Base-by-base conservation (phyloP, 1,284 basidiomycete species). In the Phaffia rhodozyma region DNA sequence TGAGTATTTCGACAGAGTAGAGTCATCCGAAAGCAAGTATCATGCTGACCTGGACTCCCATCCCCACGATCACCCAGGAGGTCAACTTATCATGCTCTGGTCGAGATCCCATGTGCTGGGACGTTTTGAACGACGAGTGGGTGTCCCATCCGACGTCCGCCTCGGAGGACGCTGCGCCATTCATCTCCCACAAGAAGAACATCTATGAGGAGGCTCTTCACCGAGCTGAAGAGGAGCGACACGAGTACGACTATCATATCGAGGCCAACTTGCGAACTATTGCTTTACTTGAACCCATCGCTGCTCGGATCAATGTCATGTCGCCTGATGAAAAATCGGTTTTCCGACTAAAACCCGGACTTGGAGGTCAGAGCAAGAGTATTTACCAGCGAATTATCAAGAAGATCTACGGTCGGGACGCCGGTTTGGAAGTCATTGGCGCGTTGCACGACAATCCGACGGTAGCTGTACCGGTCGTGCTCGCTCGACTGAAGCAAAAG, bases 141-240 rank as follows among this genome's bases (percentile, higher is more conserved):
- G 90, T 97, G 30, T 96, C 92, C 25, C 92, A 98, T 75, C 94
- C 94, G 1, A 94, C 91, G 0, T 97, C 91, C 91, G 91, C 90
- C 23, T 86, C 87, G 27, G 97, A 94, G 66, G 96, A 97, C 71
- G 91, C 96, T 69, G 83, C 89, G 1, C 90, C 89, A 1, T 97
- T 97, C 77, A 83, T 91, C 65, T 84, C 93, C 5, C 91, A 97
- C 77, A 94, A 94, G 81, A 97, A 97, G 80, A 99, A 97, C 75
- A 82, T 85, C 3, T 97, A 90, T 75, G 96, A 98, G 76, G 93
- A 97, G 72, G 89, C 90, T 0, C 81, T 98, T 63, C 93, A 98
- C 78, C 90, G 90, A 74, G 88, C 89, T 70, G 96, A 99, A 75
- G 96, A 99, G 74, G 96, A 99, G 75, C 85, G 96, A 30, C 91